Conservation (phyloP, 768 basidiomycete species). For the Tubosaeta sp. region DNA sequence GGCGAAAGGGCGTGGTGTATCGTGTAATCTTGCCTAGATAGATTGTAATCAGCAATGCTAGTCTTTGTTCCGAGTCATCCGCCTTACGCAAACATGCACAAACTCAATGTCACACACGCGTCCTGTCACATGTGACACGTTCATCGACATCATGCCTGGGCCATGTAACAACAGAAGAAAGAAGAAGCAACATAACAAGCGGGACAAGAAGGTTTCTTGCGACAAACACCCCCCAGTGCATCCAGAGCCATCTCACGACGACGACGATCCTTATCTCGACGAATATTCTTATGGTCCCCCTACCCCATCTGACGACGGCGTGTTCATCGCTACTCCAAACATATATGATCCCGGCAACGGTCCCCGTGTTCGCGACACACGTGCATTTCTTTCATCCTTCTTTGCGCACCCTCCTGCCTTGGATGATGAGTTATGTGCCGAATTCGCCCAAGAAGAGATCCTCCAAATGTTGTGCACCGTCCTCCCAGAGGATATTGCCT, state of each 20-base stretch:
- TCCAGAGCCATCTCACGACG: neutral
- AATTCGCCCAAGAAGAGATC: conserved; percentile 74
- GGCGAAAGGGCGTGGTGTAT: conserved; percentile 20
- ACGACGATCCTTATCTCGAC: conserved; percentile 9
- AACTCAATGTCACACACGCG: conserved; percentile 29
- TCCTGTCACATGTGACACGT: conserved; percentile 29
- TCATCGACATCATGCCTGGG: conserved; percentile 48
- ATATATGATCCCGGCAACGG: conserved; percentile 79
- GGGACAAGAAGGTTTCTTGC: conserved; percentile 27
- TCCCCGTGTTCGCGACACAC: conserved; percentile 65
- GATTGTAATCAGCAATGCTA: conserved; percentile 21
- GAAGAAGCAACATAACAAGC: conserved; percentile 33
- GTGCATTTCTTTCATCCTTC: conserved; percentile 60
- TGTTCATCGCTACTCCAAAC: conserved; percentile 46
- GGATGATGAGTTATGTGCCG: conserved; percentile 66
- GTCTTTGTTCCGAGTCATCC: conserved; percentile 19
- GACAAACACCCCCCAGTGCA: neutral
- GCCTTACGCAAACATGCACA: conserved; percentile 11
- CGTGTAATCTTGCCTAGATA: conserved; percentile 22
- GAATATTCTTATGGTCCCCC: conserved; percentile 3
- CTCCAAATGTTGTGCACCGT: conserved; percentile 67
- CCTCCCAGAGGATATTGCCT: conserved; percentile 66
- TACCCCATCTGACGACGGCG: conserved; percentile 4
- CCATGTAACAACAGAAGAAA: conserved; percentile 53
- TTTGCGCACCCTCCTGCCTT: conserved; percentile 64